Evolutionary conservation across 768 basidiomycete genomes (phyloP), one percentile per base, ranked within the genome.

Genomic region (Macrolepiota dolichaula): DNA sequence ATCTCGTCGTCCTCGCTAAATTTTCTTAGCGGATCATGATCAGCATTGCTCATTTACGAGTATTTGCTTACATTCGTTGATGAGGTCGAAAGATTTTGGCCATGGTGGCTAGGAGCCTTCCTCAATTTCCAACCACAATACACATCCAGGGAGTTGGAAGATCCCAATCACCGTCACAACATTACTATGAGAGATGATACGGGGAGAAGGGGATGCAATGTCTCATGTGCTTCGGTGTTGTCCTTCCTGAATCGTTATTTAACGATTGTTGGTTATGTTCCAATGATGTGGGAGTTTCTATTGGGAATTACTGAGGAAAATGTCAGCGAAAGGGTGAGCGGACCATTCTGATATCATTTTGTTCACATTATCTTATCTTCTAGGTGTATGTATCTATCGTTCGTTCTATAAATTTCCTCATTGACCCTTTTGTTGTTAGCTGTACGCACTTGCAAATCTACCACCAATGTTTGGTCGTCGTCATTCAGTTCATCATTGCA

Each of bases 41-140:
- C 47, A 79, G 77, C 73, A 3, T 68, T 79, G 44, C 70, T 78
- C n/a, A 66, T 76, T 15, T 79, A 80, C 52, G 84, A 85, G 51
- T 82, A 80, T 61, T 38, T 73, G 42, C 68, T 83, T 40, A 85
- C 84, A 0, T 63, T 85, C 4, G 51, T 63, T 0, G 55, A 61
- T 27, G 84, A 85, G 61, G 70, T 80, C 6, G 72, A 76, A 22
- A 68, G 73, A 13, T 79, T 78, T 68, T 85, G 84, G 83, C 57
- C 57, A 6, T 15, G 15, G 17, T 51, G 47, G 47, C 22, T 51
- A 7, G 51, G 25, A 27, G 36, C 19, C 11, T 9, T 38, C 9
- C n/a, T 58, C n/a, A n/a, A 36, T 13, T 38, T 37, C 17, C 9
- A 15, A 17, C 29, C 17, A 32, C 19, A n/a, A 19, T 7, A n/a